Conservation (phyloP, 352 stramenopile species). For the Globisporangium barbulae region DNA sequence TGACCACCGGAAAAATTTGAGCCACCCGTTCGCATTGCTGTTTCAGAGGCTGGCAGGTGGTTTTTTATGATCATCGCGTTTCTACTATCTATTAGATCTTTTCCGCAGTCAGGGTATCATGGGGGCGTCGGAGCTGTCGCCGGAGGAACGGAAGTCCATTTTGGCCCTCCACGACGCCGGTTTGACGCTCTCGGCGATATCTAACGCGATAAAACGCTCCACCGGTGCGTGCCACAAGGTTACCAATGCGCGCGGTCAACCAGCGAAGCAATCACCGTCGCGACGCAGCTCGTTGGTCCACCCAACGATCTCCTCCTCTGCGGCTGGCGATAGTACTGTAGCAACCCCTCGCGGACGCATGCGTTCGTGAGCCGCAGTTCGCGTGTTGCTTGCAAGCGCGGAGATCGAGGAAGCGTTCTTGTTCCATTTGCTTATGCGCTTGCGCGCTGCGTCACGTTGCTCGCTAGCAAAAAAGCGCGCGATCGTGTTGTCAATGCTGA, state of each 20-base stretch:
- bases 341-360: no score
- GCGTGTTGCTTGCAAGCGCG: no score
- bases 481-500: no score
- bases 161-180: conserved; percentile 4
- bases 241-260: conserved; percentile 2
- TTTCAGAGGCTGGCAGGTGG: background rate
- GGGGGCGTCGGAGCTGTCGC: background rate
- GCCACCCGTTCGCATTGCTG: background rate
- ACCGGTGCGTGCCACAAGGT: conserved; percentile 4
- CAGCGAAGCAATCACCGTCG: background rate
- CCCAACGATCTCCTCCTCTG: no score
- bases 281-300: no score
- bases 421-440: no score
- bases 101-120: background rate
- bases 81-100: background rate
- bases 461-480: no score
- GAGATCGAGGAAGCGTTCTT: no score
- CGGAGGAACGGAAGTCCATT: conserved; percentile 1
- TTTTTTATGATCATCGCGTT: background rate
- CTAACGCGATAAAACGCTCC: conserved; percentile 6
- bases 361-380: no score
- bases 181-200: conserved; percentile 5
- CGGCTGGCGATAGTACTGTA: no score
- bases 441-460: no score
- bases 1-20: background rate